Base-by-base conservation (phyloP, 805 yeast genomes). In the Cyberlindnera mississippiensis region DNA sequence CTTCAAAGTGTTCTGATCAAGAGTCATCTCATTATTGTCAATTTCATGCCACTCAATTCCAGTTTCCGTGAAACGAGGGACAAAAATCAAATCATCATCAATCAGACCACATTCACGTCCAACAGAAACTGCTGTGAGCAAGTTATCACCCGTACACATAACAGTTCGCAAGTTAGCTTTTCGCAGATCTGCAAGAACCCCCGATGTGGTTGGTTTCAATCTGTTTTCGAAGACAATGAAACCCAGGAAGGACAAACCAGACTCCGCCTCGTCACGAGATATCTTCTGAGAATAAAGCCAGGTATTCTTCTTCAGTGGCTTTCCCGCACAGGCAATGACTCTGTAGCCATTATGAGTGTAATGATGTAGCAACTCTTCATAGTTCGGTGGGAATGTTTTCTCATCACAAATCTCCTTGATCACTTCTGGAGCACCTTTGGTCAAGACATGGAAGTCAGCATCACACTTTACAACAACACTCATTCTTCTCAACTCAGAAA, bases 81-180 rank as follows among this genome's bases (percentile, higher is more conserved):
- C 76, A 56, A 68, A 85, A 4, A 82, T 78, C 15, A 65, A 60
- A 11, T 65, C 59, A 3, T 69, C 69, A 1, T 59, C 52, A 10
- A 93, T 63, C 47, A 93, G 68, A 3, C 78, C 81, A 58, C 95
- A 86, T 56, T 91, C 96, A 45, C 79, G 73, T 4, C 85, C 96
- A 14, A 93, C 99, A 62, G 96, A 85, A 16, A 93, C 77, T 0
- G 98, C 99, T 0, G 99, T 93, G 42, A 93, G 67, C 15, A 93
- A 78, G 58, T 93, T 93, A 62, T 93, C 99, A 40, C 99, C 99
- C 0, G 99, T 93, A 62, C 99, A 93, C 99, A 93, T 93, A 22
- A 89, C 68, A 0, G 93, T 85, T 52, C 97, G 71, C 37, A 93
- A 73, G 17, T 76, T 71, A 0, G 99, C 97, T 6, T 69, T 70